These are phyloP conservation scores for Begonia peltatifolia DNA, from an alignment of 306 rosid species.

Conservation along the genomic window DNA sequence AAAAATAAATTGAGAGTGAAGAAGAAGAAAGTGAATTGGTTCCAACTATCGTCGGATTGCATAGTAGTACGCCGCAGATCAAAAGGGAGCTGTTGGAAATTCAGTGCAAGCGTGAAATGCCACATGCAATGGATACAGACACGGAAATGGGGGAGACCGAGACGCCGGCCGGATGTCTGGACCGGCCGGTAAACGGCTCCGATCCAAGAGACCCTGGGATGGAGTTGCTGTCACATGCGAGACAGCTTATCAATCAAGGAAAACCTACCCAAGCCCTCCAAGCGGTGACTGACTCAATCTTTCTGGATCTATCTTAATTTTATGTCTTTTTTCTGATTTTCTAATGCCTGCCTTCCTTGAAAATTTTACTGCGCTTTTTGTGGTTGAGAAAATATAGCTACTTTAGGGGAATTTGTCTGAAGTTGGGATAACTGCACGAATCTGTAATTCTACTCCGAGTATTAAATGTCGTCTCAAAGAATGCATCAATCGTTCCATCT, in stretches of 20 bases:
- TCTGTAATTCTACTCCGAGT: too few relatives aligned
- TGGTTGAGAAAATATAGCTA: not conserved
- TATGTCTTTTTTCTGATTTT: not conserved
- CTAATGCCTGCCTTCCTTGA: not conserved
- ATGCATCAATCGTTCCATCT: too few relatives aligned
- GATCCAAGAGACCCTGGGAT: conserved; percentile 19
- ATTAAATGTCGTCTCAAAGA: too few relatives aligned
- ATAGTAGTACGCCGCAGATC: too few relatives aligned
- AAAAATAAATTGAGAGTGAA: too few relatives aligned
- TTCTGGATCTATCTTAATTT: not conserved
- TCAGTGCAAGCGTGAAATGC: conserved; percentile 4
- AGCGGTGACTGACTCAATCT: conserved; percentile 34
- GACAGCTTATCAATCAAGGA: conserved; percentile 66
- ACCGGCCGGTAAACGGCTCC: conserved; percentile 15
- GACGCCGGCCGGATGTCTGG: conserved; percentile 4
- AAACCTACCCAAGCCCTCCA: conserved; percentile 94
- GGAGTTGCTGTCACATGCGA: conserved; percentile 71
- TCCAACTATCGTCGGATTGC: too few relatives aligned
- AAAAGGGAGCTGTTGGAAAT: too few relatives aligned
- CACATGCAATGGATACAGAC: conserved; percentile 20
- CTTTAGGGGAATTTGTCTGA: not conserved
- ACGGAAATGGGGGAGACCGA: conserved; percentile 26
- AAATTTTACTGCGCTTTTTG: not conserved
- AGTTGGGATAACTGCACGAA: not conserved
- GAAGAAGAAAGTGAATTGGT: too few relatives aligned